Base-by-base conservation (phyloP, 179 eudicot species). In the Corrigiola litoralis region DNA sequence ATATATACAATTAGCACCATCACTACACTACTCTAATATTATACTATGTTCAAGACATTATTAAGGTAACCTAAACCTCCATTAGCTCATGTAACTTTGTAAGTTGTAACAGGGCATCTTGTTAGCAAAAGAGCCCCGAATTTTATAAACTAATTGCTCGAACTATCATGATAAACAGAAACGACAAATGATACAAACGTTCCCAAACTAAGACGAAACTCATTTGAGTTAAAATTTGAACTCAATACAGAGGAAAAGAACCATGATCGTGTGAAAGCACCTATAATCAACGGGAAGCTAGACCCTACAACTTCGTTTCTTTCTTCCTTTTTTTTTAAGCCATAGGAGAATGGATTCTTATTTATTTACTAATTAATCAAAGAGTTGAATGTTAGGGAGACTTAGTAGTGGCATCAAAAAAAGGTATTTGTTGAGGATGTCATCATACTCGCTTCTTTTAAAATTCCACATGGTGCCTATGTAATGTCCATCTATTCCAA, bases 1-100 rank as follows among this genome's bases (percentile, higher is more conserved):
- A 38, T 25, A 18, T 51, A 50, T 69, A 69, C 52, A 59, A 69
- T 60, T 60, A 60, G 44, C 66, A 60, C 65, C 60, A 69, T 69
- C 66, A 60, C 61, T 69, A 60, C 61, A 50, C 44, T 38, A 68
- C 59, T 68, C 37, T 36, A 58, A 8, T 67, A 27, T 14, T 21
- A 25, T 36, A 49, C 9, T 27, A 34, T 18, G 16, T 6, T 10
- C 4, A 44, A 25, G n/a, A 21, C 24, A 62, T 58, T 49, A 48
- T 36, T 46, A 58, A 25, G n/a, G 32, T 36, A 27, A 13, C 40
- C 65, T 59, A 59, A 49, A 25, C 58, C 18, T 68, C 66, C 72
- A 68, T 68, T 68, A n/a, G 46, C 47, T 45, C 47, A 57, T 58
- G 63, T 44, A 54, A 52, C 58, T 65, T 65, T 52, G 50, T 52